These are phyloP conservation scores for Aegilops umbellulata DNA, from an alignment of 176 grass and related monocot genomes.

Conservation along the genomic window DNA sequence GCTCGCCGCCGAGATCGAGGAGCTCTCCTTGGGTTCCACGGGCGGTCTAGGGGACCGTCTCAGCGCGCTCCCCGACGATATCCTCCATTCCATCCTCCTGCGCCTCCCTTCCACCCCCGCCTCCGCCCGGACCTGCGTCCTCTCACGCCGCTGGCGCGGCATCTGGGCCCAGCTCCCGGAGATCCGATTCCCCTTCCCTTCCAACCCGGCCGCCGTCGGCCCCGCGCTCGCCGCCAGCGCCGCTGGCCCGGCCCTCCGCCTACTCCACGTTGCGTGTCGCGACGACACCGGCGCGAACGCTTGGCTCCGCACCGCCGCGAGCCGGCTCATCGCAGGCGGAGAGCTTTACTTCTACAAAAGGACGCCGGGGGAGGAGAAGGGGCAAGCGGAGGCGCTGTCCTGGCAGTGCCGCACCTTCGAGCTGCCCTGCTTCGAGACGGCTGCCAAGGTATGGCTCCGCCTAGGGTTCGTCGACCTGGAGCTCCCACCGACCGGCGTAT, in stretches of 20 bases:
- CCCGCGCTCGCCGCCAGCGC: not conserved
- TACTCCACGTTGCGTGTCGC: conserved; percentile 6
- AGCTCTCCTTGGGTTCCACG: not conserved
- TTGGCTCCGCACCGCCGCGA: conserved; percentile 10
- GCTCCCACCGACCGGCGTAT: not conserved
- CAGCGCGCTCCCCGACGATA: not conserved
- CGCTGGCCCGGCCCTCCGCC: not conserved
- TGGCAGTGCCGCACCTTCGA: conserved; percentile 11
- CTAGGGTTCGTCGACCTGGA: conserved; percentile 17
- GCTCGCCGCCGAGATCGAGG: not conserved
- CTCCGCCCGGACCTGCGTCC: conserved; percentile 14
- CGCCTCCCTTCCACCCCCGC: conserved; percentile 1
- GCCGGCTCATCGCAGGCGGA: not conserved
- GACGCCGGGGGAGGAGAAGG: not conserved
- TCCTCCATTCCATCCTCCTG: conserved; percentile 17
- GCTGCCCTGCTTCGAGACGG: conserved; percentile 18
- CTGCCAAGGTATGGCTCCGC: conserved; percentile 16
- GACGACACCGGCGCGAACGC: not conserved
- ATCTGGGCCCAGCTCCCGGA: conserved; percentile 11
- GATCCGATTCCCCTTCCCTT: conserved; percentile 19
- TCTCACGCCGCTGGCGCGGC: conserved; percentile 17
- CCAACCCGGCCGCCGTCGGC: not conserved
- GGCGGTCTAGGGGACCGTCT: not conserved
- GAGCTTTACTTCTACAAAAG: not conserved
- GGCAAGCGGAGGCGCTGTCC: not conserved